Evolutionary conservation across 2,329 filamentous ascomycete species (phyloP), one percentile per base, ranked within the genome.

Genomic region (Aspergillus ochraceus): DNA sequence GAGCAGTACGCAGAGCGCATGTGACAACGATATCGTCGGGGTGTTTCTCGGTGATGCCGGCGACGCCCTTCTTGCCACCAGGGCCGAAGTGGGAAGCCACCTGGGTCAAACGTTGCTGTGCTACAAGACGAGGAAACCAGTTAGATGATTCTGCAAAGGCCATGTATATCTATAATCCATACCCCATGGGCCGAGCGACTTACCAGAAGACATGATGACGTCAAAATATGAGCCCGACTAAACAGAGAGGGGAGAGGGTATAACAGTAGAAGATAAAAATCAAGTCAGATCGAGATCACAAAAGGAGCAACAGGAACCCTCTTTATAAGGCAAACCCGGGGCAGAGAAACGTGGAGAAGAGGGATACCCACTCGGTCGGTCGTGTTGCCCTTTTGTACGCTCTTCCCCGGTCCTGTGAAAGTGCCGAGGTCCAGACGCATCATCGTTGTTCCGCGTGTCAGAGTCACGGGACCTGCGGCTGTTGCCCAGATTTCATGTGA

Each of bases 1-100:
- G 88, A 71, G 95, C 87, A 17, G 92, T 96, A 70, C 95, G 92
- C 72, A 97, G 90, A 68, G 90, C 91, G 67, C 90, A 91, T 63
- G 95, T 98, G 64, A 99, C 88, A 71, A 99, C 95, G 66, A 98
- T 87, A 75, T 88, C 86, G 76, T 88, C 84, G 52, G 85, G 81
- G 64, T 82, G 79, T 74, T 88, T 79, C 54, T 76, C 73, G 52
- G 71, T 73, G 66, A 79, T 63, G 52, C 69, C 69, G 53, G 73
- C 68, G 50, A 64, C 68, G 53, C 75, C 75, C 63, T 73, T 73
- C 66, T 73, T 70, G 62, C 67, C 65, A 45, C 68, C 66, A n/a
- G 78, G 72, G 60, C 76, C 73, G 65, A 87, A 76, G 71, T 88
- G 86, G 65, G 81, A 80, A 57, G 81, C 77, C 61, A 88, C 83